Evolutionary conservation across 192 early-diverging fungal genomes (phyloP).

Genomic region (Funneliformis mosseae): DNA sequence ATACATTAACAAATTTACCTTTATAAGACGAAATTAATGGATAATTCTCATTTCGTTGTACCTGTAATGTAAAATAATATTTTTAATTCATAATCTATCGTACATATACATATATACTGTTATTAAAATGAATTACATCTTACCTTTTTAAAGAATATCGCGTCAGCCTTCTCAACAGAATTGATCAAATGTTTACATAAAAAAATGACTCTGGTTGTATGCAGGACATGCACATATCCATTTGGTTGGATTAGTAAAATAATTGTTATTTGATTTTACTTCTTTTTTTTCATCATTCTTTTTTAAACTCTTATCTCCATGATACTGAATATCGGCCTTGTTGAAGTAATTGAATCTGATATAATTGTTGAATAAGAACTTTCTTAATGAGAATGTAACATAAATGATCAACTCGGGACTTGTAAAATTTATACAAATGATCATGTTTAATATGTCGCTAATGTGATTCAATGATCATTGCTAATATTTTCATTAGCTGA

Average conservation of each 20-base stretch:
- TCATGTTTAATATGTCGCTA: conserved; percentile 3
- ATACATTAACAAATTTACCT: no score
- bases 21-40: no score
- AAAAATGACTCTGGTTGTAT: no score
- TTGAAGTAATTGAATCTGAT: background rate
- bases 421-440: conserved; percentile 7
- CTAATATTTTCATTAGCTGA: background rate
- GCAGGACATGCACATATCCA: background rate
- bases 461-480: conserved; percentile 6
- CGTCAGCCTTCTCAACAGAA: no score
- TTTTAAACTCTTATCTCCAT: background rate
- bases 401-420: conserved; percentile 1
- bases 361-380: background rate
- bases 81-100: no score
- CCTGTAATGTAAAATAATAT: no score
- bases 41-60: no score
- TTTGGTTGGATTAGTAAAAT: background rate
- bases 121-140: no score
- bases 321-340: background rate
- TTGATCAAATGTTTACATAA: no score
- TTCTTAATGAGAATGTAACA: background rate
- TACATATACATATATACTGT: no score
- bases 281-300: conserved; percentile 4
- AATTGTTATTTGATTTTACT: background rate
- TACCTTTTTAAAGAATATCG: no score